Evolutionary conservation across 495 filamentous ascomycete species (phyloP).

Genomic region (Alectoria sarmentosa): DNA sequence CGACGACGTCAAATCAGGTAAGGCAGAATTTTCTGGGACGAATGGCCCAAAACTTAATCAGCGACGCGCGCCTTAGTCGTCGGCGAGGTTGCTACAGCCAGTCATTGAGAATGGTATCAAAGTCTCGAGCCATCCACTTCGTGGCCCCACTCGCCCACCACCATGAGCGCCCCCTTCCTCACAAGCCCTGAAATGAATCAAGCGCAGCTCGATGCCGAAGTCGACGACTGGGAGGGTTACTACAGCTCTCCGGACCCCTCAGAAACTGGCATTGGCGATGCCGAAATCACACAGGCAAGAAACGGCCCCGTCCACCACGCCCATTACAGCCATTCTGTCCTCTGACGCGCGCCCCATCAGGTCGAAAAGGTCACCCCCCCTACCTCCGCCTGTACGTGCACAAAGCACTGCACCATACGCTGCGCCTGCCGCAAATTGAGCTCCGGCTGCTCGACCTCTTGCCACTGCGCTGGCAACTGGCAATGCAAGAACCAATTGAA

Average conservation of each 20-base stretch:
- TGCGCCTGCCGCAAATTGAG: background rate
- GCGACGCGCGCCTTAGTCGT: background rate
- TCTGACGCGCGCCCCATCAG: background rate
- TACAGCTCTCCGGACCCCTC: background rate
- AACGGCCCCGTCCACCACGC: rapidly evolving
- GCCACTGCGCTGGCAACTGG: background rate
- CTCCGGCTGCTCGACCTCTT: background rate
- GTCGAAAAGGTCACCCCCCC: background rate
- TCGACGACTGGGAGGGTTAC: background rate
- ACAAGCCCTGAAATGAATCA: background rate
- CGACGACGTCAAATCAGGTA: background rate
- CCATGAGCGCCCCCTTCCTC: background rate
- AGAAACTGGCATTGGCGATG: background rate
- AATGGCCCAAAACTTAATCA: background rate
- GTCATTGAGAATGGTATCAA: background rate
- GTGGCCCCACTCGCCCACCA: too few relatives aligned
- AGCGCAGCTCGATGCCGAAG: background rate
- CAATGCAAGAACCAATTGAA: background rate
- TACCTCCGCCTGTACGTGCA: background rate
- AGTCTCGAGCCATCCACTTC: background rate
- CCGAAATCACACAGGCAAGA: background rate
- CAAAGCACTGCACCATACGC: background rate
- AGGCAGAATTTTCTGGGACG: background rate
- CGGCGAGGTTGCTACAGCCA: background rate
- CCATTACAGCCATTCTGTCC: too few relatives aligned